Base-by-base conservation (phyloP, 805 yeast genomes). In the Kazachstania psychrophila region DNA sequence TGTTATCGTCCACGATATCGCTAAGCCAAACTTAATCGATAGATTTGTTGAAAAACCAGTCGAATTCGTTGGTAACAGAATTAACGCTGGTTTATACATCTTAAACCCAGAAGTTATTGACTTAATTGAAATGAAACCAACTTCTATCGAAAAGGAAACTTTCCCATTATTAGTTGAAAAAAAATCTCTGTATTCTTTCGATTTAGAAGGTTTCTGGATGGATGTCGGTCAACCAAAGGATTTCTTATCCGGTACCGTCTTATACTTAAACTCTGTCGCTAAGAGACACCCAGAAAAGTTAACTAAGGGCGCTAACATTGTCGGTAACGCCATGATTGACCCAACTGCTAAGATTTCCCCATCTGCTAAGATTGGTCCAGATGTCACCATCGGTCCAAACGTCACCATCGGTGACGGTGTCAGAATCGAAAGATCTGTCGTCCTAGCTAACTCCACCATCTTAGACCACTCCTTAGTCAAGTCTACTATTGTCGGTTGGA, bases 221-320 rank as follows among this genome's bases (percentile, higher is more conserved):
- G 99, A 92, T 67, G 96, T 92, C 52, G 99, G 99, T 67, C 99
- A 92, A 74, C 99, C 99, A 75, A 92, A 89, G 77, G 99, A 92
- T 69, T 92, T 87, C 79, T 69, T 92, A 49, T 79, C 95, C 42
- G 99, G 99, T 66, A 85, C 96, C 56, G 78, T 87, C 53, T 72
- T 89, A 48, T 92, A 88, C 75, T 74, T 92, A 65, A 73, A 82
- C 62, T 80, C 97, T 39, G 69, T 87, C 60, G 65, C 89, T 54
- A 82, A 82, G 77, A 85, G 79, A 68, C 61, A 68, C 51, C 83
- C 96, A 46, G 73, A 73, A 53, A 61, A 68, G 50, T 77, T 88
- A 61, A 74, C 78, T 43, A 58, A 74, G 34, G 89, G 77, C 62
- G 74, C 72, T 43, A 84, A 70, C 65, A 81, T 86, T 50, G 80